Percentiles rank a stretch among this genome's conserved stretches.
phyloP scores from a whole-genome alignment of 768 basidiomycete genomes.

The Dentipellis sp. region DNA sequence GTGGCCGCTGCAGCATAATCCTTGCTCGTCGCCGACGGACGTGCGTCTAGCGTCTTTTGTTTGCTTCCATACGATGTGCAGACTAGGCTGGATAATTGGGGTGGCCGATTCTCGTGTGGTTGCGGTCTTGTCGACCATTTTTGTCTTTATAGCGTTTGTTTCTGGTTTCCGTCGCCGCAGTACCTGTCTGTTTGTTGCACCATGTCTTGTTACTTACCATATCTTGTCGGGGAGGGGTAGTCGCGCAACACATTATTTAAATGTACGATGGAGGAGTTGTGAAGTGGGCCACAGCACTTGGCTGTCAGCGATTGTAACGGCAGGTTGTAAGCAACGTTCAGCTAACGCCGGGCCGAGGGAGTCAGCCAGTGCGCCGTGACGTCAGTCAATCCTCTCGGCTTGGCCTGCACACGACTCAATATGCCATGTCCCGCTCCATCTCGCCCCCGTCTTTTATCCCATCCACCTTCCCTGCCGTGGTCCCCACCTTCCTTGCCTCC shows the following conservation, averaged over 20 bases:
- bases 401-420: no score
- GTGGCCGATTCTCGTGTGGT: not conserved
- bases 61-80: not conserved
- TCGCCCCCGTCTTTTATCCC: no score
- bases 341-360: not conserved
- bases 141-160: not conserved
- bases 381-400: not conserved
- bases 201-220: not conserved
- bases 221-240: not conserved
- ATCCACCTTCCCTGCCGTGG: not conserved
- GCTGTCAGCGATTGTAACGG: not conserved
- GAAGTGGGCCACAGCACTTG: not conserved
- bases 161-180: not conserved
- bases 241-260: not conserved
- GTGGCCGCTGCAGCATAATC: constrained; percentile 5
- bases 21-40: not conserved
- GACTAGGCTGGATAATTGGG: not conserved
- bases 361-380: not conserved
- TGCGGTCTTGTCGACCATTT: not conserved
- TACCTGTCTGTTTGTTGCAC: not conserved
- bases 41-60: not conserved
- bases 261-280: not conserved
- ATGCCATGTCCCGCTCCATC: no score
- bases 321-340: not conserved
- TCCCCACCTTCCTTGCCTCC: not conserved